Percentiles rank a stretch among this genome's conserved stretches.
phyloP scores from a whole-genome alignment of 1,139 yeast genomes.

The Spathaspora sp. region DNA sequence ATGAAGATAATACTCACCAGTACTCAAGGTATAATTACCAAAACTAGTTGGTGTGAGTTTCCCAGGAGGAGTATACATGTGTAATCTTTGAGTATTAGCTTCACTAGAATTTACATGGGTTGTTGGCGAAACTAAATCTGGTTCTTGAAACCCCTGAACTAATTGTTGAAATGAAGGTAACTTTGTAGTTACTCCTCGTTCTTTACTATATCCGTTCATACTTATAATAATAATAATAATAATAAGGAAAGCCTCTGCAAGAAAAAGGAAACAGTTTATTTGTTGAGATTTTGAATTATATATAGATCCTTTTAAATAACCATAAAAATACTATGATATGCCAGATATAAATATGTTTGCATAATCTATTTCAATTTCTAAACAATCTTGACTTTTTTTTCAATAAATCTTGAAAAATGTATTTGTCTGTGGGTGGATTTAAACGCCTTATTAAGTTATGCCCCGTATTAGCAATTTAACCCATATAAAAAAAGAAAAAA shows the following conservation, averaged over 20 bases:
- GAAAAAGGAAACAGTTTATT: too few relatives aligned
- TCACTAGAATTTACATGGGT: background rate
- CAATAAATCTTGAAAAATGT: background rate
- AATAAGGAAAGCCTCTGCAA: background rate
- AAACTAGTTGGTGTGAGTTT: background rate
- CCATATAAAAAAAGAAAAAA: background rate
- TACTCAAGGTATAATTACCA: slow-evolving; percentile 3
- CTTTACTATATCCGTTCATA: slow-evolving; percentile 11
- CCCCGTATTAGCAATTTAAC: background rate
- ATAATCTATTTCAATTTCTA: too few relatives aligned
- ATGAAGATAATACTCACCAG: background rate
- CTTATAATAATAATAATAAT: background rate
- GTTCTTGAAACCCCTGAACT: slow-evolving; percentile 12
- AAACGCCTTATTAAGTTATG: background rate
- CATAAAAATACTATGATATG: background rate
- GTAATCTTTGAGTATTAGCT: background rate
- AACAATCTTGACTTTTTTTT: background rate
- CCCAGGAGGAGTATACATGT: background rate
- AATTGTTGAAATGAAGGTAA: slow-evolving; percentile 17
- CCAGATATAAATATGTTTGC: background rate
- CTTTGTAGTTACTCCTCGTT: slow-evolving; percentile 11
- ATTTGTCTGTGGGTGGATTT: background rate
- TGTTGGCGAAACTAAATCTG: slow-evolving; percentile 4
- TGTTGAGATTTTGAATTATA: background rate
- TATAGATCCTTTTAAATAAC: background rate